Evolutionary conservation across 805 yeast species (phyloP).

Genomic region (Lipomyces sp.): DNA sequence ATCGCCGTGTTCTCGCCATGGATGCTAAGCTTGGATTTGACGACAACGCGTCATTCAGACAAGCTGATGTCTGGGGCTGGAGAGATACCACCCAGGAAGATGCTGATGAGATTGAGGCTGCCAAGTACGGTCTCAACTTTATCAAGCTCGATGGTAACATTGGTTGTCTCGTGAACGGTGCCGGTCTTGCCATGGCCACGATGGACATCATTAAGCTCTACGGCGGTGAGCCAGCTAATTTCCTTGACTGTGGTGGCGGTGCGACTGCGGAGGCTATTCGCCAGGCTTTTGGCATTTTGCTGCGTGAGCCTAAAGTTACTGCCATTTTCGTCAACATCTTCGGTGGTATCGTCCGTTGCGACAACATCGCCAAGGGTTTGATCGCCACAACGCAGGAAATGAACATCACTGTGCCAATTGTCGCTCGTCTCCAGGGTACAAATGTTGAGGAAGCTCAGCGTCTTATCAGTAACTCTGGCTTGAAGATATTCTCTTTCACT

Average conservation of each 20-base stretch:
- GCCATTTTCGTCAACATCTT: slow-evolving; percentile 98
- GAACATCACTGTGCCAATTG: slow-evolving; percentile 89
- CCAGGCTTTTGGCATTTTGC: slow-evolving; percentile 91
- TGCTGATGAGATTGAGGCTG: slow-evolving; percentile 93
- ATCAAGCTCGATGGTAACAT: slow-evolving; percentile 98
- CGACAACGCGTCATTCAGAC: slow-evolving; percentile 95
- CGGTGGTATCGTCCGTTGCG: slow-evolving; percentile 99
- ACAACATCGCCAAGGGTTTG: slow-evolving; percentile 96
- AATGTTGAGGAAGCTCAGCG: slow-evolving; percentile 87
- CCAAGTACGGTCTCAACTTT: slow-evolving; percentile 88
- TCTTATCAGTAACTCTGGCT: slow-evolving; percentile 83
- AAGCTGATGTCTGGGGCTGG: slow-evolving; percentile 92
- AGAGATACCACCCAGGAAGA: slow-evolving; percentile 98
- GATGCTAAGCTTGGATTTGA: slow-evolving; percentile 99
- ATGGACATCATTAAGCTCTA: slow-evolving; percentile 98
- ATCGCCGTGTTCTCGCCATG: slow-evolving; percentile 92
- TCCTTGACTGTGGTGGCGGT: slow-evolving; percentile 99
- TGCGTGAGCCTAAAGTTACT: slow-evolving; percentile 84
- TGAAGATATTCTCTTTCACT: slow-evolving; percentile 87
- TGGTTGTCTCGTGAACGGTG: slow-evolving; percentile 99
- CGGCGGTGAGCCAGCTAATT: slow-evolving; percentile 99
- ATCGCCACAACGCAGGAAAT: slow-evolving; percentile 93
- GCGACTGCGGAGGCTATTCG: slow-evolving; percentile 98
- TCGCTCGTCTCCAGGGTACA: slow-evolving; percentile 98
- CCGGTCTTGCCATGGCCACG: slow-evolving; percentile 99